phyloP scores from a whole-genome alignment of 2,329 filamentous ascomycete species.

The Hypoxylon sp. region DNA sequence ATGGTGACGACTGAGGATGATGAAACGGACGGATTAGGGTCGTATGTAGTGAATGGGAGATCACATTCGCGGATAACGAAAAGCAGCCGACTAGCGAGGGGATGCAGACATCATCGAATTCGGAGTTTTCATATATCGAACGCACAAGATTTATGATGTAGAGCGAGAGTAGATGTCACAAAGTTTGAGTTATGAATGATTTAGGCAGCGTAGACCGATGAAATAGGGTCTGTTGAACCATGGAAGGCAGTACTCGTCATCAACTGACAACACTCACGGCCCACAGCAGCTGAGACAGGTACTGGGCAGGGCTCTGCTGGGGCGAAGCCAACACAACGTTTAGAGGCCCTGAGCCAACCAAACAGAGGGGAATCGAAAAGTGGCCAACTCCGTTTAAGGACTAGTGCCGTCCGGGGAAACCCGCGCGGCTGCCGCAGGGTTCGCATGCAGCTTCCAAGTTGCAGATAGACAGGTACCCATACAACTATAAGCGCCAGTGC shows the following conservation, averaged over 20 bases:
- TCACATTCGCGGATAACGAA: slow-evolving; percentile 28
- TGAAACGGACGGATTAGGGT: slow-evolving; percentile 14
- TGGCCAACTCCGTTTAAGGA: slow-evolving; percentile 19
- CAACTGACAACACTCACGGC: slow-evolving; percentile 29
- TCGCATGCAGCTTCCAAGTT: slow-evolving; percentile 26
- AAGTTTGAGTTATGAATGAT: slow-evolving; percentile 19
- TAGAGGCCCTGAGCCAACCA: slow-evolving; percentile 18
- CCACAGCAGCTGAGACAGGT: slow-evolving; percentile 37
- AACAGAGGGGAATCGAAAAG: slow-evolving; percentile 17
- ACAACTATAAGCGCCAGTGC: slow-evolving; percentile 4
- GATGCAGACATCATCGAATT: slow-evolving; percentile 29
- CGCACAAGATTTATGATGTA: slow-evolving; percentile 5
- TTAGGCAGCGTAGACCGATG: not conserved
- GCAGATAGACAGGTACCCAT: slow-evolving; percentile 36
- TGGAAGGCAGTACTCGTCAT: slow-evolving; percentile 38
- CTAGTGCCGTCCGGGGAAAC: slow-evolving; percentile 39
- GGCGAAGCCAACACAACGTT: slow-evolving; percentile 35
- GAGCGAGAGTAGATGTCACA: slow-evolving; percentile 17
- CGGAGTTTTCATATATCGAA: slow-evolving; percentile 3
- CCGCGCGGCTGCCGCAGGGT: slow-evolving; percentile 25
- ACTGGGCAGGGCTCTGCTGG: slow-evolving; percentile 26
- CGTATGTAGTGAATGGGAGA: slow-evolving; percentile 20
- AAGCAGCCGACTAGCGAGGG: slow-evolving; percentile 12
- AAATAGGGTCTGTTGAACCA: slow-evolving; percentile 16
- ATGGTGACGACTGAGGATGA: slow-evolving; percentile 51